Conservation (phyloP, 2,329 filamentous ascomycete genomes). For the Colletotrichum australisinense region DNA sequence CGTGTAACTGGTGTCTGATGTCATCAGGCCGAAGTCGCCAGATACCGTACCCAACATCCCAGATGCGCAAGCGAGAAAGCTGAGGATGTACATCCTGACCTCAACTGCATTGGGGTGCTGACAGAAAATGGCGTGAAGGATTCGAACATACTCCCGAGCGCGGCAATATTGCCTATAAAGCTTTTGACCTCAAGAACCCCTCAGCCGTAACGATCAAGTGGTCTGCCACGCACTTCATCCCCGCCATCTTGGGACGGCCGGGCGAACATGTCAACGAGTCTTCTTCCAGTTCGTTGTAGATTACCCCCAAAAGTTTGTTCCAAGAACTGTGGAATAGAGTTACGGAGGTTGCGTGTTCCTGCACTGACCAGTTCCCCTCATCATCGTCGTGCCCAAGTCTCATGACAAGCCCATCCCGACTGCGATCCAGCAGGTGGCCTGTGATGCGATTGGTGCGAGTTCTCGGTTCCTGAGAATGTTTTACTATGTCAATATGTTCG, state of each 20-base stretch:
- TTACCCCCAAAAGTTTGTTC: background rate
- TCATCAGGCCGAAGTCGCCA: slow-evolving; percentile 33
- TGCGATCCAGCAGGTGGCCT: background rate
- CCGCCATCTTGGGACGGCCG: background rate
- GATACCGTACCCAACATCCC: background rate
- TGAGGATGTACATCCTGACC: slow-evolving; percentile 2
- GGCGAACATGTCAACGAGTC: background rate
- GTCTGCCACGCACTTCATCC: background rate
- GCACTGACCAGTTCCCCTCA: slow-evolving; percentile 4
- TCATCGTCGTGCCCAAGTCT: background rate
- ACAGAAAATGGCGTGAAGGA: background rate
- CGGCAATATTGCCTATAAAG: no score
- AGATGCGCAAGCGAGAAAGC: background rate
- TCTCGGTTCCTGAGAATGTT: background rate
- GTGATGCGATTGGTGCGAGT: slow-evolving; percentile 1
- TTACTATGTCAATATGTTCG: background rate
- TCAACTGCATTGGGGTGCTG: background rate
- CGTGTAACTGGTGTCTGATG: slow-evolving; percentile 32
- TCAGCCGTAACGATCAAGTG: background rate
- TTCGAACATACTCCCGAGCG: background rate
- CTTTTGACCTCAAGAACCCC: background rate
- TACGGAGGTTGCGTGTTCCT: background rate
- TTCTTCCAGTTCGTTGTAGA: background rate
- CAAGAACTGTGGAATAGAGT: background rate
- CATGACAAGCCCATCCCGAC: background rate